Evolutionary conservation across 106 monocot genomes (phyloP), one percentile per base, ranked within the genome.

Genomic region (Cymbidium sinense): DNA sequence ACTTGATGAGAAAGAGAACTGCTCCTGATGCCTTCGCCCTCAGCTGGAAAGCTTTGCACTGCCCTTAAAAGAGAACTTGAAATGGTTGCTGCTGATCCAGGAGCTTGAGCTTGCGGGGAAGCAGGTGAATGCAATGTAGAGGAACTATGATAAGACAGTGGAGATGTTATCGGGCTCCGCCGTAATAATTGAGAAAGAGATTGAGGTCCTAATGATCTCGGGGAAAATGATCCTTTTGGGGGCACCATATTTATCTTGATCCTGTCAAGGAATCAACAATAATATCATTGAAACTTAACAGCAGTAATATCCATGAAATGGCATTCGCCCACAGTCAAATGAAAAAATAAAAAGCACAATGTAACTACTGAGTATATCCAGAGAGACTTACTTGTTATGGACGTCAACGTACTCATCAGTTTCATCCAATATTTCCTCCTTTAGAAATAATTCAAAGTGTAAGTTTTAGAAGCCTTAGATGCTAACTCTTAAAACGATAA

Each of bases 351-450:
- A 71, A 20, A n/a, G n/a, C n/a, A n/a, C n/a, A n/a, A n/a, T n/a
- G n/a, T n/a, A n/a, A n/a, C n/a, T n/a, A n/a, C n/a, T n/a, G n/a
- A n/a, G n/a, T n/a, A n/a, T n/a, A n/a, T n/a, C n/a, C 50, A 30
- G 12, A 81, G 51, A 27, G 31, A 82, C 82, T 82, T 75, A 86
- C 86, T 86, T 86, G 77, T 86, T 86, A 77, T 86, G 86, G 34
- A 86, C 86, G 25, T 86, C 86, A 21, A 86, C 86, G 75, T 86
- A 86, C 19, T 86, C 86, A 83, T 86, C 86, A 31, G 86, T 86
- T 80, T 86, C 86, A 78, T 86, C 86, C 77, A 86, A 72, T 83
- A 86, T 86, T 67, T 86, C 86, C 83, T 86, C 86, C 86, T 86
- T 31, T 80, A 75, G 17, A 72, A 76, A 7, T 34, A 76, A 34